phyloP scores from a whole-genome alignment of 2,329 filamentous ascomycete species.

The Atkinsonella texensis region DNA sequence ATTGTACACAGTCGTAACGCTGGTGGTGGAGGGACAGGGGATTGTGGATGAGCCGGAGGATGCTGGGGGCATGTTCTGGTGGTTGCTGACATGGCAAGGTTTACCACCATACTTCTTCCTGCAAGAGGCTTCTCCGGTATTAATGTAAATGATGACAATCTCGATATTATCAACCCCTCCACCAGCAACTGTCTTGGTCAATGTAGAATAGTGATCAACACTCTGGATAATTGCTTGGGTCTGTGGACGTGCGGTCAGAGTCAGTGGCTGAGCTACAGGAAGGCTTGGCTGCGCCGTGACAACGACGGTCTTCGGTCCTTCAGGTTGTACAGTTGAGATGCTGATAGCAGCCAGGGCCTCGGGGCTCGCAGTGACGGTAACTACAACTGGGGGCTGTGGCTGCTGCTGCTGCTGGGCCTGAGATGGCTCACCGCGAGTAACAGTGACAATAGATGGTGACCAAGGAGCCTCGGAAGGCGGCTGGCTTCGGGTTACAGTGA shows the following conservation, averaged over 20 bases:
- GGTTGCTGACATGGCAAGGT: conserved; percentile 11
- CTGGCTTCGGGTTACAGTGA: conserved; percentile 7
- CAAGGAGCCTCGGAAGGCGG: neutral
- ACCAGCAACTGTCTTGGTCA: conserved; percentile 13
- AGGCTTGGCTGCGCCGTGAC: conserved; percentile 7
- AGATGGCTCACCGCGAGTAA: neutral
- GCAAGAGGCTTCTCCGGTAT: conserved; percentile 19
- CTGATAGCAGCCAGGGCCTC: neutral
- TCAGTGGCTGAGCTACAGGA: conserved; percentile 8
- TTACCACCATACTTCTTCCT: conserved; percentile 15
- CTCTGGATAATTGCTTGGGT: conserved; percentile 7
- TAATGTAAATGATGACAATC: conserved; percentile 19
- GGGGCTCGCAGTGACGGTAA: conserved; percentile 1
- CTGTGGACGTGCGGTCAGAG: conserved; percentile 14
- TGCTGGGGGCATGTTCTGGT: conserved; percentile 1
- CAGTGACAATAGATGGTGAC: conserved; percentile 2
- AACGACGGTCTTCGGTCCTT: conserved; percentile 9
- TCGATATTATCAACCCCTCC: conserved; percentile 17
- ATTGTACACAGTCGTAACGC: conserved; percentile 23
- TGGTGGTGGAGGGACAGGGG: conserved; percentile 17
- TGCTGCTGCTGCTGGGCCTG: neutral
- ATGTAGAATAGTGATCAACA: conserved; percentile 11
- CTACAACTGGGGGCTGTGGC: neutral
- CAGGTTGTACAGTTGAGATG: neutral
- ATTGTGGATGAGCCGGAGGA: conserved; percentile 8